These are phyloP conservation scores for Serendipita sp. DNA, from an alignment of 1,284 basidiomycete genomes.

Conservation along the genomic window DNA sequence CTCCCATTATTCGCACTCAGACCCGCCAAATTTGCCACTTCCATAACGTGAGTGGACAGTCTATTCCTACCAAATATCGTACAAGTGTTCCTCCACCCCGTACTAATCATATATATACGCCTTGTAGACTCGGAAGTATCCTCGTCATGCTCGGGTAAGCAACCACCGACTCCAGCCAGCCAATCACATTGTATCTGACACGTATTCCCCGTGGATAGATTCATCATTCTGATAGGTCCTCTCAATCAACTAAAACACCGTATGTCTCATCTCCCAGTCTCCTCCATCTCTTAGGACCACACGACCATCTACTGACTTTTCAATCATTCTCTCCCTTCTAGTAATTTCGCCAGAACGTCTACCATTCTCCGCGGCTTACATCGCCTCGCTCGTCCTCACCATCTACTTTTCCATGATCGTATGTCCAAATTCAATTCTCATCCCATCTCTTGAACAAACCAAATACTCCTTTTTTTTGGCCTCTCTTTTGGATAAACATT, in stretches of 20 bases:
- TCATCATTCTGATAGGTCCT: conserved; percentile 73
- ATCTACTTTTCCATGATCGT: conserved; percentile 82
- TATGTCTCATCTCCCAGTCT: background rate
- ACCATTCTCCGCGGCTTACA: conserved; percentile 77
- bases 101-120: conserved; percentile 1
- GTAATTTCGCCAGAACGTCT: conserved; percentile 70
- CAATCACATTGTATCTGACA: background rate
- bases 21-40: conserved; percentile 77
- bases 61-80: background rate
- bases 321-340: background rate
- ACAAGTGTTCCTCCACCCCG: background rate
- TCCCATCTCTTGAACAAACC: no score
- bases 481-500: conserved; percentile 5
- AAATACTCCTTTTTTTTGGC: background rate
- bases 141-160: conserved; percentile 77
- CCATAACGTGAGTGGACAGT: conserved; percentile 50
- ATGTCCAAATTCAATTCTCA: conserved; percentile 19
- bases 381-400: conserved; percentile 67
- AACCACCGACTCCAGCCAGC: background rate
- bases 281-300: no score
- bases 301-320: background rate
- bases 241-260: conserved; percentile 79
- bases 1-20: conserved; percentile 72
- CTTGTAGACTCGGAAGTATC: conserved; percentile 55
- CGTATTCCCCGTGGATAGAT: conserved; percentile 29